phyloP scores from a whole-genome alignment of 495 filamentous ascomycete genomes.

The Penicillium salamii region DNA sequence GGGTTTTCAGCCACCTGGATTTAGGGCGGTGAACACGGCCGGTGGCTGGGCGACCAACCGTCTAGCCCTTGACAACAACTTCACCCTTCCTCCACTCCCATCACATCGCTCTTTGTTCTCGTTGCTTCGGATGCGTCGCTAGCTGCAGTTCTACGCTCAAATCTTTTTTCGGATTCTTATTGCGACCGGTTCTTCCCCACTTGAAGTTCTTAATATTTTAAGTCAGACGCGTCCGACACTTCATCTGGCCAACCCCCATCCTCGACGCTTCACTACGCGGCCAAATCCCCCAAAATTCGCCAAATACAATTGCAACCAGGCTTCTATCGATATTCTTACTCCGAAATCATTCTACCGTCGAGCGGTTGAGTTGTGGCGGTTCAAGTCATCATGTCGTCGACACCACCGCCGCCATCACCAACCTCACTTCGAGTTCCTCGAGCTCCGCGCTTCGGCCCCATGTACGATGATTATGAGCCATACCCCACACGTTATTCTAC shows the following conservation, averaged over 20 bases:
- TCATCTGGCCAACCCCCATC: slow-evolving; percentile 11
- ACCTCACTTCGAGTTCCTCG: slow-evolving; percentile 58
- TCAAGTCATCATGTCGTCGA: slow-evolving; percentile 52
- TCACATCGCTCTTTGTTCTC: slow-evolving; percentile 7
- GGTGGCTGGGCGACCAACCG: slow-evolving; percentile 25
- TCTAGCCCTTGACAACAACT: slow-evolving; percentile 14
- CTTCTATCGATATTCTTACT: neutral
- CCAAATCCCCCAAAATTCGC: neutral
- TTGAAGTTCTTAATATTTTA: neutral
- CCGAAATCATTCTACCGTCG: neutral
- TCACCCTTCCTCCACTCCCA: slow-evolving; percentile 21
- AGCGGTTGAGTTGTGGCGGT: neutral
- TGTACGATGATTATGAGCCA: slow-evolving; percentile 67
- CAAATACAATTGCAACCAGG: neutral
- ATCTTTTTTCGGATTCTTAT: neutral
- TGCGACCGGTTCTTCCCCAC: neutral
- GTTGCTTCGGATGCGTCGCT: neutral
- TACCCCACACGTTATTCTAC: slow-evolving; percentile 54
- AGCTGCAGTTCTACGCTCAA: neutral
- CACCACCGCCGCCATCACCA: slow-evolving; percentile 60
- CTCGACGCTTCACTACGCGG: slow-evolving; percentile 2
- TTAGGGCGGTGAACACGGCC: slow-evolving; percentile 15
- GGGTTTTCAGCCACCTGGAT: slow-evolving; percentile 14
- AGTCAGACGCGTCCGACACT: slow-evolving; percentile 10
- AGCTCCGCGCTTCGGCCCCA: slow-evolving; percentile 68